A percentile compares a stretch with the other conserved stretches of the same genome.
Evolutionary conservation across 2,329 filamentous ascomycete genomes (phyloP).

Genomic region (Diaporthe vaccinii): DNA sequence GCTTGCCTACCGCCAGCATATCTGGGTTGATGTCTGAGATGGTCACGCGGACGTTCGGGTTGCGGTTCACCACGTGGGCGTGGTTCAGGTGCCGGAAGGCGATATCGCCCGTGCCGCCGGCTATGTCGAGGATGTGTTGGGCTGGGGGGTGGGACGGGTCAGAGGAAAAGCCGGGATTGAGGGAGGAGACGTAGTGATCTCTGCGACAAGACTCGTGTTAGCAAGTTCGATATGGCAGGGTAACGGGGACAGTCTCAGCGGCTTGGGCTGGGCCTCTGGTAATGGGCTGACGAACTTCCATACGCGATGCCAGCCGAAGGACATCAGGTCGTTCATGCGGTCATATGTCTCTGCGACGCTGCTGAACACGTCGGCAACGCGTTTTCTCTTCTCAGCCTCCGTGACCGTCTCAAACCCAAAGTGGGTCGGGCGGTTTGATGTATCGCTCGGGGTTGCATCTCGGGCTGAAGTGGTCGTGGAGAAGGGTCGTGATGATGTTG

Average conservation of each 20-base stretch:
- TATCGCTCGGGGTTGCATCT: conserved; percentile 32
- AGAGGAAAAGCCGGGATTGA: conserved; percentile 81
- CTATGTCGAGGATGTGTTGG: conserved; percentile 91
- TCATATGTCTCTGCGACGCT: conserved; percentile 96
- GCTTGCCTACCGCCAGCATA: conserved; percentile 64
- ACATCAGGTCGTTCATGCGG: conserved; percentile 99
- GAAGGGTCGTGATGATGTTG: conserved; percentile 29
- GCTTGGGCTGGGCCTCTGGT: not conserved
- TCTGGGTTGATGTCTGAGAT: conserved; percentile 59
- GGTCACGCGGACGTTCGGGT: conserved; percentile 57
- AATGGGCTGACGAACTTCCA: conserved; percentile 76
- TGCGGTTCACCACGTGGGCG: conserved; percentile 84
- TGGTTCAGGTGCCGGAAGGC: conserved; percentile 96
- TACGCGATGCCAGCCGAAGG: conserved; percentile 92
- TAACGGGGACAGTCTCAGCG: not conserved
- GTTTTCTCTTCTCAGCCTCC: conserved; percentile 78
- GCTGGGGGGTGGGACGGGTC: conserved; percentile 58
- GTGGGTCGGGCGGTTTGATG: conserved; percentile 77
- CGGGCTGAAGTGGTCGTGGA: conserved; percentile 30
- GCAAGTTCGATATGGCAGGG: not conserved
- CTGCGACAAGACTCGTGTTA: conserved; percentile 50
- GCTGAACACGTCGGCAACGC: conserved; percentile 91
- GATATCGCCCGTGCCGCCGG: conserved; percentile 97
- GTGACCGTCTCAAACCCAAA: conserved; percentile 91
- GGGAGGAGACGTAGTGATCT: conserved; percentile 91